Evolutionary conservation across 202 grass and related monocot genomes (phyloP).

Genomic region (Cymbopogon flexuosus): DNA sequence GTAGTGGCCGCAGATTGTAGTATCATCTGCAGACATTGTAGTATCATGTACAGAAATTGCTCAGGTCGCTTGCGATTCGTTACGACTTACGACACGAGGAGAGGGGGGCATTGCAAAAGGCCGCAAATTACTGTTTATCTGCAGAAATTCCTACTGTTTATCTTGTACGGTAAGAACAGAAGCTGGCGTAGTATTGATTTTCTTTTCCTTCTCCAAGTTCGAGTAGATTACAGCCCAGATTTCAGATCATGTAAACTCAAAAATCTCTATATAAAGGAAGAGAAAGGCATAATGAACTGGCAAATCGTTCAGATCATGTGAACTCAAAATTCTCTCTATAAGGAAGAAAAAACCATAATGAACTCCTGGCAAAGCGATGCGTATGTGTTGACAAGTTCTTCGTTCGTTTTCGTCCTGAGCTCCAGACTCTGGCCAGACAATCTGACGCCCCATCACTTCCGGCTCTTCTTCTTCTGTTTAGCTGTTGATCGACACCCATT

Average conservation of each 20-base stretch:
- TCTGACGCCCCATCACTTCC: constrained; percentile 19
- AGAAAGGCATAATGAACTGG: no score
- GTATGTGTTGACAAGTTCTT: background rate
- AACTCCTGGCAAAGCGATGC: background rate
- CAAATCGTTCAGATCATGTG: background rate
- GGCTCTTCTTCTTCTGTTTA: constrained; percentile 47
- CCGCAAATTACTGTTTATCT: background rate
- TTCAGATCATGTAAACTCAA: background rate
- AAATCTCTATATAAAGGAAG: no score
- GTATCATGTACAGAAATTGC: background rate
- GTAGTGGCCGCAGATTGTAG: no score
- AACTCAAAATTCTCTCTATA: background rate
- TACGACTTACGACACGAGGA: background rate
- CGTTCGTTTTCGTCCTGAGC: background rate
- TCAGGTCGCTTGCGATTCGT: background rate
- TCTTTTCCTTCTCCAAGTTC: background rate
- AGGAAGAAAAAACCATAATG: background rate
- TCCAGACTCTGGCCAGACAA: background rate
- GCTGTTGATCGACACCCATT: constrained; percentile 30
- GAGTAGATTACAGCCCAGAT: background rate
- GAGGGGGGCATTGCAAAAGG: no score
- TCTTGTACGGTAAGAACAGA: background rate
- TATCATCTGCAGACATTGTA: no score
- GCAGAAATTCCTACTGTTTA: no score
- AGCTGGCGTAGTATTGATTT: background rate